Evolutionary conservation across 257 asterid species (phyloP), one percentile per base, ranked within the genome.

Genomic region (Parsonsia alboflavescens): DNA sequence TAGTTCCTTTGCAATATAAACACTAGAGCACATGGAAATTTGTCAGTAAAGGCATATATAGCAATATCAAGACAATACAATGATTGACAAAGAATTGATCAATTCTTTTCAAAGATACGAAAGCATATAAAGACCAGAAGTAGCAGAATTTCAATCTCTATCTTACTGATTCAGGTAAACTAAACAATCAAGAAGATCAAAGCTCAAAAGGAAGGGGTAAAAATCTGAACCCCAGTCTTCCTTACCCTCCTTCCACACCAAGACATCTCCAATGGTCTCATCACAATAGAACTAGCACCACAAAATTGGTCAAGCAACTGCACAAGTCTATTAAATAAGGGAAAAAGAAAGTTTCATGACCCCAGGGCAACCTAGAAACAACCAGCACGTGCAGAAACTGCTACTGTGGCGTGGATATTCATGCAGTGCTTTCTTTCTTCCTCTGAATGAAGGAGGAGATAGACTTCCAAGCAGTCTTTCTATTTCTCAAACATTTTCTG

Each of bases 1-100:
- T 76, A 82, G 36, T 70, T 70, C 30, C 70, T 45, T 15, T 57
- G 63, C 73, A 13, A 28, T 30, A 57, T 17, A 41, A 54, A 28
- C 71, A 48, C 82, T 82, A 58, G 19, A 13, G 33, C 12, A 19
- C 7, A 22, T 15, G 15, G 53, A 68, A 73, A 21, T 58, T 6
- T 16, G 17, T 71, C 17, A 63, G 74, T 44, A 53, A 75, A 68
- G 10, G 50, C 15, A 45, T 36, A n/a, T 10, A 16, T 36, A 10
- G 65, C 52, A 62, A 7, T 26, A 36, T 39, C n/a, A 16, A 74
- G 44, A n/a, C 7, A 49, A 64, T 21, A 36, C 4, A 15, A 64
- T 1, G 44, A 71, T 54, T 39, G 56, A 57, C 54, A 39, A 5
- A 24, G 10, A 39, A 53, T 13, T 28, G 36, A n/a, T n/a, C 1